phyloP scores from a whole-genome alignment of 768 basidiomycete species.

The Rhizopogon vinicolor region DNA sequence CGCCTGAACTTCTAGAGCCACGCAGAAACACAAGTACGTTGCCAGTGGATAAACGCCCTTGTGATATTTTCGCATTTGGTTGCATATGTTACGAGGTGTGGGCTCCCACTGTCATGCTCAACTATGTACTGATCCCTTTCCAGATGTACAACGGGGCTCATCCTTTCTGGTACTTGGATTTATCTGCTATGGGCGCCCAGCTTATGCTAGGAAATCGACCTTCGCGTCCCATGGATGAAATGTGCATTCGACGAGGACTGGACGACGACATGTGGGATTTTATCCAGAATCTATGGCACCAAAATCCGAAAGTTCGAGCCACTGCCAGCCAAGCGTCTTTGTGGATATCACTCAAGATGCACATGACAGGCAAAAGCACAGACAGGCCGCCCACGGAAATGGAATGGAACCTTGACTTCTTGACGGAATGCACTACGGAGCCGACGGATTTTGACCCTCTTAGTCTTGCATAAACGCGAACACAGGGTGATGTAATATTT shows the following conservation, averaged over 20 bases:
- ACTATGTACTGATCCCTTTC: background rate
- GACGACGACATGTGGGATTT: constrained; percentile 28
- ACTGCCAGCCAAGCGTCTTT: constrained; percentile 17
- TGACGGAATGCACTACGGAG: constrained; percentile 2
- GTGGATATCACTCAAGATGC: constrained; percentile 16
- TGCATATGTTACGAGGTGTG: constrained; percentile 29
- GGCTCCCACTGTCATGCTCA: background rate
- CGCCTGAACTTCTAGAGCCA: constrained; percentile 19
- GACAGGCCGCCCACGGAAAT: constrained; percentile 8
- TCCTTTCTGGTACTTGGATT: constrained; percentile 19
- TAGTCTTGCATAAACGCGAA: background rate
- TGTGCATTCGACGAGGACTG: constrained; percentile 14
- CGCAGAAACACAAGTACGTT: constrained; percentile 6
- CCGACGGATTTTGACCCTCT: background rate
- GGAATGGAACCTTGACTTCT: constrained; percentile 21
- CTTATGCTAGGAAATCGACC: constrained; percentile 13
- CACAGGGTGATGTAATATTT: too few species aligned
- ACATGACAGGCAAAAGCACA: background rate
- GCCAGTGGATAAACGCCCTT: constrained; percentile 20
- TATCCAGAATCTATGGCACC: constrained; percentile 23
- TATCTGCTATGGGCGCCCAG: constrained; percentile 10
- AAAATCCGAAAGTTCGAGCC: constrained; percentile 21
- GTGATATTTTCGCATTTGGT: constrained; percentile 32
- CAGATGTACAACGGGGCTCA: constrained; percentile 24
- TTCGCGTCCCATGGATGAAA: constrained; percentile 12